Base-by-base conservation (phyloP, 2,329 filamentous ascomycete species). In the Penicillium hordei region DNA sequence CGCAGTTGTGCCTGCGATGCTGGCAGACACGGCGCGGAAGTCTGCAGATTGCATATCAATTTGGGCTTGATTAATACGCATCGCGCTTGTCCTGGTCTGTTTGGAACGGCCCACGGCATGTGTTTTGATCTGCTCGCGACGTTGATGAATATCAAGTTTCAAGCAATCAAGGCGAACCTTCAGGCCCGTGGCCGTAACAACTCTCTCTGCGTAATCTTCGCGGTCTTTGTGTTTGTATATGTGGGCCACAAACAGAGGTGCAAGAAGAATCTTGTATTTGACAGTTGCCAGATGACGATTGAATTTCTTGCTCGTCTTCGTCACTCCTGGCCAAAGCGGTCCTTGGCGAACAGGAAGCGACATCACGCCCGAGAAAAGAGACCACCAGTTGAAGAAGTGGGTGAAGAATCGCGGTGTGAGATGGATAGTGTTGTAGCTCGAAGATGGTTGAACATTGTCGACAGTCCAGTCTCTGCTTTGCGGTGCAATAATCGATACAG, bases 231-330 rank as follows among this genome's bases (percentile, higher is more conserved):
- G 94, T 75, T 97, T 97, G 79, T 99, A 99, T 33, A 99, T 92
- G 68, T 99, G 94, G 66, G 93, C 95, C 62, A 99, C 85, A 74
- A 96, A 99, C 2, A 99, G 79, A 0, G 94, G 94, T 2, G 94
- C 96, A 17, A 99, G 81, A 3, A 97, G 82, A 23, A 99, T 79
- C 61, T 93, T 97, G 78, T 97, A 97, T 79, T 99, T 99, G 80
- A 99, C 93, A 9, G 95, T 99, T n/a, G 92, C 93, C 60, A 99
- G 80, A 75, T 99, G 95, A 49, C 94, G 86, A 15, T 93, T 93
- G 72, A 99, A 99, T 73, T 99, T 99, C 78, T 99, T 99, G 81
- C 91, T 97, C 45, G 91, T 94, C 80, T 96, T 97, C 66, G 97
- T 94, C 25, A 92, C 84, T 0, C 91, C 92, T 6, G 93, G 93